Evolutionary conservation across 176 grass and related monocot species (phyloP).

Genomic region (Oryza nivara): DNA sequence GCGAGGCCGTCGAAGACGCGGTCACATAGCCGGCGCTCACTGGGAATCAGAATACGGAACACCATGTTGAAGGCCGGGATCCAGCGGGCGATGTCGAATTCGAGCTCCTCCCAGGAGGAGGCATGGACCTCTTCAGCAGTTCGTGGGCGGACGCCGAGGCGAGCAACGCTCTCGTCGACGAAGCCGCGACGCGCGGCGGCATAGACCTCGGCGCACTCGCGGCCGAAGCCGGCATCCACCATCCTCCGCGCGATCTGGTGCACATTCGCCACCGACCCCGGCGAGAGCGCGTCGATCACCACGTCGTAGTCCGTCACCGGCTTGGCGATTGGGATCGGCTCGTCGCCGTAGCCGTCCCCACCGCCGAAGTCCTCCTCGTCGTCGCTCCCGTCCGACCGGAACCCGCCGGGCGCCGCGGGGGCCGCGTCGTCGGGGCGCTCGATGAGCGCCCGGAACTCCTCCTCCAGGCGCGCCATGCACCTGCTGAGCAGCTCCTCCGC

Average conservation of each 20-base stretch:
- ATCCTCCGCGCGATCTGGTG: constrained; percentile 86
- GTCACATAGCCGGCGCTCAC: constrained; percentile 92
- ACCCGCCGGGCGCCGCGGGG: constrained; percentile 47
- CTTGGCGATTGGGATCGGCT: constrained; percentile 65
- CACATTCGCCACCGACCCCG: constrained; percentile 82
- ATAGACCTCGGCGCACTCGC: constrained; percentile 88
- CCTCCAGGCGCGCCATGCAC: constrained; percentile 87
- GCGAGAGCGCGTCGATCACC: constrained; percentile 84
- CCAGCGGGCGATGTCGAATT: constrained; percentile 85
- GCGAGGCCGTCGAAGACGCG: constrained; percentile 71
- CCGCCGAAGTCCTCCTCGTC: constrained; percentile 52
- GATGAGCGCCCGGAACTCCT: constrained; percentile 83
- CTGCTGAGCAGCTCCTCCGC: constrained; percentile 88
- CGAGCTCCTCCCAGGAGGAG: constrained; percentile 68
- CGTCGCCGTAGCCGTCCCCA: constrained; percentile 64
- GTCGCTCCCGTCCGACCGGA: constrained; percentile 58
- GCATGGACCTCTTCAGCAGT: constrained; percentile 74
- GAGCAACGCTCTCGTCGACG: constrained; percentile 84
- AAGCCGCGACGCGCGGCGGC: constrained; percentile 70
- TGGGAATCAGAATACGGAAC: constrained; percentile 88
- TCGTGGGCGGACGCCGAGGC: constrained; percentile 70
- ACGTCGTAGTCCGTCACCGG: constrained; percentile 86
- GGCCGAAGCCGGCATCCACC: constrained; percentile 84
- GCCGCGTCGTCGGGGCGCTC: constrained; percentile 83
- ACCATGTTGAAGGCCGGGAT: constrained; percentile 89